Base-by-base conservation (phyloP, 495 filamentous ascomycete genomes). In the Xylaria acuta region DNA sequence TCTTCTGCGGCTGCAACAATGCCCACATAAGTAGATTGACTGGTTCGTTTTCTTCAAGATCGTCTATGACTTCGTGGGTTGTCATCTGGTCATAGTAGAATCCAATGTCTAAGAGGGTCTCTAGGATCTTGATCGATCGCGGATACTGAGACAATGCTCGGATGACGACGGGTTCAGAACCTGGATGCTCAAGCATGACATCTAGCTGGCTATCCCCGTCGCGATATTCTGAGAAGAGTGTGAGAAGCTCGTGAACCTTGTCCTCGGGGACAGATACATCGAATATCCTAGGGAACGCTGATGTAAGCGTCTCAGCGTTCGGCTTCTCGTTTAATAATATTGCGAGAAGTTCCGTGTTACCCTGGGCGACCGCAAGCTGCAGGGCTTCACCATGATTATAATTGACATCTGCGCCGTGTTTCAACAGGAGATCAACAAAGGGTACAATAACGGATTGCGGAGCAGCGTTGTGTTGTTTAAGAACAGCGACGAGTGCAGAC, bases 1-100 rank as follows among this genome's bases (percentile, higher is more conserved):
- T 80, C 75, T 87, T 87, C 68, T 87, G 83, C 6, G 85, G 84
- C 63, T 87, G 85, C 14, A 82, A 62, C 4, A 87, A 73, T 6
- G 82, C 75, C 85, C 85, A 87, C 64, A 85, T 82, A 22, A 87
- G 74, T 1, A 87, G 73, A 22, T 75, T 83, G 60, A 83, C 83
- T 22, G 78, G 63, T 58, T 87, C 85, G 0, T 77, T 74, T 53
- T 85, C 80, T 18, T 84, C 83, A 5, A 81, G 65, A 8, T 82
- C 81, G 0, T 78, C 76, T 72, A 79, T 76, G 5, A 85, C 79
- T 20, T 67, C 76, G 30, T 75, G 75, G 8, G 8, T 77, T 1
- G 76, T 81, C 62, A 79, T 75, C 53, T 83, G 83, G 45, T 87
- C 84, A 38, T 85, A 78, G 45, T 85, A 87, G 64, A 82, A 87